phyloP scores from a whole-genome alignment of 2,329 filamentous ascomycete species.

The Microsporum audouinii region DNA sequence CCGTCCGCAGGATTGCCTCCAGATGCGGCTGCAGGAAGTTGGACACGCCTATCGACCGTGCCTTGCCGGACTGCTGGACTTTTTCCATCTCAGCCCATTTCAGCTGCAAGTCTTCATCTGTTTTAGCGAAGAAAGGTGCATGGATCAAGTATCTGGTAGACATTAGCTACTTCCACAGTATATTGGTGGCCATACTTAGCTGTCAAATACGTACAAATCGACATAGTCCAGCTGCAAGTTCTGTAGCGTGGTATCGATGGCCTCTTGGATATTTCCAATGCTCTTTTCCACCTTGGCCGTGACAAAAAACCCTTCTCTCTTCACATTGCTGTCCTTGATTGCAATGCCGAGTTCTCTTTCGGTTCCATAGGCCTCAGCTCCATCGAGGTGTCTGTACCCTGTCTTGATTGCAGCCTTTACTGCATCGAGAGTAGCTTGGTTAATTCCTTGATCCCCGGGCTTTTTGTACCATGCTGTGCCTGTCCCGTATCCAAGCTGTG shows the following conservation, averaged over 20 bases:
- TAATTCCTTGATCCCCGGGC: conserved; percentile 36
- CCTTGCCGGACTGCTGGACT: conserved; percentile 45
- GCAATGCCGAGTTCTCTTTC: conserved; percentile 40
- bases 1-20: conserved; percentile 39
- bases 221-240: conserved; percentile 52
- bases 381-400: conserved; percentile 53
- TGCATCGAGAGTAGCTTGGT: conserved; percentile 44
- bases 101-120: conserved; percentile 43
- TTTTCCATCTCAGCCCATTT: conserved; percentile 52
- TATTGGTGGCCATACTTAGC: not conserved
- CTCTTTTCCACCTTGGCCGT: conserved; percentile 48
- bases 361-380: conserved; percentile 46
- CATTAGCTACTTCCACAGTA: not conserved
- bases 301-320: conserved; percentile 40
- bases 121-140: conserved; percentile 46
- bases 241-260: conserved; percentile 46
- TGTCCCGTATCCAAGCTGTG: conserved; percentile 49
- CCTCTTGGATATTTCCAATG: conserved; percentile 44
- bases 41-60: conserved; percentile 51
- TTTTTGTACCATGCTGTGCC: conserved; percentile 55
- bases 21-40: conserved; percentile 48
- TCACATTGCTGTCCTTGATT: conserved; percentile 37
- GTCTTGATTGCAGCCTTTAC: conserved; percentile 47
- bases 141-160: conserved; percentile 48
- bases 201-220: conserved; percentile 41